phyloP scores from a whole-genome alignment of 352 stramenopile genomes.

The Stramenopiles sp. region DNA sequence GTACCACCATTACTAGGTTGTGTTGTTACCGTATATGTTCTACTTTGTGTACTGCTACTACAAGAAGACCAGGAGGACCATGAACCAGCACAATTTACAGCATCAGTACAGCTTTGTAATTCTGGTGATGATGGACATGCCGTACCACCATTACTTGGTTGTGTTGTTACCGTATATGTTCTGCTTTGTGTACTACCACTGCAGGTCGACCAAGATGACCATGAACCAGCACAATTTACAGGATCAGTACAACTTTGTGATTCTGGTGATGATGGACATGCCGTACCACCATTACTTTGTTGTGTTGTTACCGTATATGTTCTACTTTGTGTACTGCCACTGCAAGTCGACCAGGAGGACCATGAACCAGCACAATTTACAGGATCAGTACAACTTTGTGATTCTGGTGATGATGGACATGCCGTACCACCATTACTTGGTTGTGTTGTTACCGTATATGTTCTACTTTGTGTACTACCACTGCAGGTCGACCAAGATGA shows the following conservation, averaged over 20 bases:
- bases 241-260: conserved; percentile 3
- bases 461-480: background rate
- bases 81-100: background rate
- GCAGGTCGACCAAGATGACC: background rate
- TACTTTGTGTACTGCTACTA: background rate
- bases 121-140: background rate
- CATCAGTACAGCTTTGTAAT: background rate
- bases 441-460: background rate
- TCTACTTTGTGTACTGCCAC: background rate
- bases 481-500: background rate
- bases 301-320: background rate
- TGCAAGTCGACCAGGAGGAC: background rate
- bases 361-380: background rate
- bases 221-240: background rate
- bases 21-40: background rate
- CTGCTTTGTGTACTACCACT: background rate
- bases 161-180: background rate
- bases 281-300: background rate
- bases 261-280: background rate
- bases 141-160: background rate
- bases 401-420: background rate
- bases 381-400: background rate
- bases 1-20: background rate
- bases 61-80: background rate
- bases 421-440: background rate